Percentiles rank a stretch among this genome's conserved stretches.
Conservation (phyloP, 306 rosid genomes). For the Corylus heterophylla region DNA sequence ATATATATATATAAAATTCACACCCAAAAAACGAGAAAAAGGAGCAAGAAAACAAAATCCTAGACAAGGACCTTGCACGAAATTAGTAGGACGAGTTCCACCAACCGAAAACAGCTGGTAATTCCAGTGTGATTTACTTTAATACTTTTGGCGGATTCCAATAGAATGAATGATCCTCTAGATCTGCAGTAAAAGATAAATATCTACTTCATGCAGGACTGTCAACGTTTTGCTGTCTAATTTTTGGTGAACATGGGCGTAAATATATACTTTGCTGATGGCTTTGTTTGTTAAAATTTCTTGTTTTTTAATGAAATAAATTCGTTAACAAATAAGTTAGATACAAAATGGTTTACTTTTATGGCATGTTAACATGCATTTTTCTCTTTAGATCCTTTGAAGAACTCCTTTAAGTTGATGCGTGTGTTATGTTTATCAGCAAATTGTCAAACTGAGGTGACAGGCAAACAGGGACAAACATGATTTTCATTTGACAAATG, state of each 20-base stretch:
- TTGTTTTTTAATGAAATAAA: too few relatives aligned
- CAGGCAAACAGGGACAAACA: constrained; percentile 58
- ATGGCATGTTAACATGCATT: neutral
- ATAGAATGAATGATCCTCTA: neutral
- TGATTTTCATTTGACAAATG: constrained; percentile 59
- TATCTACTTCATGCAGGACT: too few relatives aligned
- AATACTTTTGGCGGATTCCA: neutral
- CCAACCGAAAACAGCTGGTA: neutral
- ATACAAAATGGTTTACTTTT: too few relatives aligned
- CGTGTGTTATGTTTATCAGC: constrained; percentile 33
- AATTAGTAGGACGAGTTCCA: neutral
- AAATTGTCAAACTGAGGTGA: constrained; percentile 45
- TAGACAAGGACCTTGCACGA: neutral
- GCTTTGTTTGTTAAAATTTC: too few relatives aligned
- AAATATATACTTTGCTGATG: too few relatives aligned
- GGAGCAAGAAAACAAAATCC: neutral
- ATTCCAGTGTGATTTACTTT: neutral
- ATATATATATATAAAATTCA: too few relatives aligned
- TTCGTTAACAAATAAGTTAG: too few relatives aligned
- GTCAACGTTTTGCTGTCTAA: too few relatives aligned
- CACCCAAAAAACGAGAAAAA: neutral
- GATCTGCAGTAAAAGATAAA: neutral
- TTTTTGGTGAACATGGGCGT: too few relatives aligned
- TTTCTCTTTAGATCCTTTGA: constrained; percentile 17
- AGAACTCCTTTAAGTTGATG: neutral